Evolutionary conservation across 2,329 filamentous ascomycete species (phyloP).

Genomic region (Ophiostoma fasciatum): DNA sequence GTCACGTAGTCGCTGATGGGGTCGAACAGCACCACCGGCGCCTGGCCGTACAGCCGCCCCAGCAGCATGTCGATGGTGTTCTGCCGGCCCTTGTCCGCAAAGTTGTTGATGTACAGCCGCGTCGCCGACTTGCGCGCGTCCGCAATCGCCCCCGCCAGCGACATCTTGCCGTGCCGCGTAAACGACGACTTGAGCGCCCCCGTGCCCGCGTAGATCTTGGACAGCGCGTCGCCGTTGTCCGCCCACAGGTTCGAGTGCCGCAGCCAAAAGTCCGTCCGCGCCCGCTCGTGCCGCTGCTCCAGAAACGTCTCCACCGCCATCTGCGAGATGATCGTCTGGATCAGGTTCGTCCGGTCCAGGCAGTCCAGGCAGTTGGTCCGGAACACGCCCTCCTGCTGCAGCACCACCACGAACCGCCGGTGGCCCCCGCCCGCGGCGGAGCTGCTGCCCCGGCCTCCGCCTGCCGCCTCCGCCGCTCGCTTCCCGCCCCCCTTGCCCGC

Average conservation of each 20-base stretch:
- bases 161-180: slow-evolving; percentile 91
- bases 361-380: slow-evolving; percentile 94
- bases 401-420: slow-evolving; percentile 46
- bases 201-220: slow-evolving; percentile 91
- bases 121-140: slow-evolving; percentile 91
- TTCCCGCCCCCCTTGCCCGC: slow-evolving; percentile 18
- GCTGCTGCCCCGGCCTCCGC: slow-evolving; percentile 12
- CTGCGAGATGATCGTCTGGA: slow-evolving; percentile 89
- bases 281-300: slow-evolving; percentile 51
- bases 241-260: slow-evolving; percentile 90
- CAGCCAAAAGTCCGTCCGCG: slow-evolving; percentile 74
- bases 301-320: slow-evolving; percentile 85
- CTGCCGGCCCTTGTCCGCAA: slow-evolving; percentile 82
- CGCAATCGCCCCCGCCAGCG: slow-evolving; percentile 80
- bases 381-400: slow-evolving; percentile 93
- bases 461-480: slow-evolving; percentile 9
- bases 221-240: slow-evolving; percentile 88
- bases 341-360: slow-evolving; percentile 85
- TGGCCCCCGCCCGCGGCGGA: slow-evolving; percentile 16
- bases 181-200: slow-evolving; percentile 93
- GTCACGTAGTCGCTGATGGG: slow-evolving; percentile 87
- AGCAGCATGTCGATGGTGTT: slow-evolving; percentile 90
- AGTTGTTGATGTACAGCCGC: slow-evolving; percentile 93
- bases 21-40: slow-evolving; percentile 75
- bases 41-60: slow-evolving; percentile 70